These are phyloP conservation scores for Starmerella vitae DNA, from an alignment of 805 yeast species.

Conservation along the genomic window DNA sequence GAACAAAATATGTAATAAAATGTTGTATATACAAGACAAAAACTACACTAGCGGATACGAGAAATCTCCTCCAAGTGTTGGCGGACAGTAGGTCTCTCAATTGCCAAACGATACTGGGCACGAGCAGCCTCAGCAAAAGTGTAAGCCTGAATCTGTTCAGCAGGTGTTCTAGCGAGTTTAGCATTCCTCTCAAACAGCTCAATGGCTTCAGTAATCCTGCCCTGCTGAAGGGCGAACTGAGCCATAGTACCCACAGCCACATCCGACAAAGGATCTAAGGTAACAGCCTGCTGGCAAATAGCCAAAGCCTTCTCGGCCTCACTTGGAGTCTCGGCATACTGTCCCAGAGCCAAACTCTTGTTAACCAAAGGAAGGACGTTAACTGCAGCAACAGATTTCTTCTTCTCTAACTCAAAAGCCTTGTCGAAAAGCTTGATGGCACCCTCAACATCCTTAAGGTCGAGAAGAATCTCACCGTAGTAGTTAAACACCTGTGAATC, in stretches of 20 bases:
- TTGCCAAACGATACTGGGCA: slow-evolving; percentile 58
- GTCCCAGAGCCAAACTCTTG: slow-evolving; percentile 53
- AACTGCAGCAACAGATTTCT: slow-evolving; percentile 47
- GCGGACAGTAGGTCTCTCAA: slow-evolving; percentile 27
- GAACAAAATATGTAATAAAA: no score
- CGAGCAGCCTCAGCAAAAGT: slow-evolving; percentile 87
- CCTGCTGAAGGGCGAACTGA: slow-evolving; percentile 74
- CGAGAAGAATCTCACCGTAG: slow-evolving; percentile 86
- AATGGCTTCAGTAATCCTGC: slow-evolving; percentile 70
- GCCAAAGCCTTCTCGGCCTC: slow-evolving; percentile 46
- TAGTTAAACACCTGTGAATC: slow-evolving; percentile 88
- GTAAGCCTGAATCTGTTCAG: slow-evolving; percentile 81
- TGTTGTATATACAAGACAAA: neutral
- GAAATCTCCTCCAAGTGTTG: slow-evolving; percentile 22
- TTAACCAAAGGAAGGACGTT: slow-evolving; percentile 84
- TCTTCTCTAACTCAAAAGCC: slow-evolving; percentile 63
- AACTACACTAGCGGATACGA: neutral
- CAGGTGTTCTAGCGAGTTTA: slow-evolving; percentile 64
- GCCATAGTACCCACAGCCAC: slow-evolving; percentile 84
- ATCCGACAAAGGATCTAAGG: slow-evolving; percentile 77
- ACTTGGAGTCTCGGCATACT: slow-evolving; percentile 23
- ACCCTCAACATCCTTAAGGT: slow-evolving; percentile 53
- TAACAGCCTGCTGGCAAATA: slow-evolving; percentile 59
- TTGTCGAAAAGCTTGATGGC: slow-evolving; percentile 77
- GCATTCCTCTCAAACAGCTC: slow-evolving; percentile 71